A percentile compares a stretch with the other conserved stretches of the same genome.
phyloP scores from a whole-genome alignment of 2,329 filamentous ascomycete species.

The Rosellinia necatrix region DNA sequence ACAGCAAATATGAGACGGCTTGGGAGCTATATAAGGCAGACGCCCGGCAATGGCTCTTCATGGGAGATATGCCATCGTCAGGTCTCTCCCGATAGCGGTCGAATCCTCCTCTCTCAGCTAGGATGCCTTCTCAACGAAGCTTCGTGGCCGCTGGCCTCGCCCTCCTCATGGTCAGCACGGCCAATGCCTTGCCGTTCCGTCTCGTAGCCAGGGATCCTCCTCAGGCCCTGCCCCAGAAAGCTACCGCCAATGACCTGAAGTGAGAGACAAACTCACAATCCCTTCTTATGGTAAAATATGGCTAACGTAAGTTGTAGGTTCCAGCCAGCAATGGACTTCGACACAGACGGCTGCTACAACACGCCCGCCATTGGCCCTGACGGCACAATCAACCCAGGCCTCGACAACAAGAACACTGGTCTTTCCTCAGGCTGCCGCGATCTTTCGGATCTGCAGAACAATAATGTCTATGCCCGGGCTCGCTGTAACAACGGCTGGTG shows the following conservation, averaged over 20 bases:
- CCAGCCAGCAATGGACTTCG: constrained; percentile 43
- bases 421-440: constrained; percentile 41
- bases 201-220: constrained; percentile 35
- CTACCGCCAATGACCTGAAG: constrained; percentile 36
- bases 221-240: constrained; percentile 34
- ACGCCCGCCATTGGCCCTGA: constrained; percentile 44
- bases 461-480: constrained; percentile 49
- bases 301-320: constrained; percentile 24
- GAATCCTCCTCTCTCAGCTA: constrained; percentile 12
- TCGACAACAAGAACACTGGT: constrained; percentile 38
- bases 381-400: constrained; percentile 41
- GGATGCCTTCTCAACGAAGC: constrained; percentile 33
- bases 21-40: constrained; percentile 11
- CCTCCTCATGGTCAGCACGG: constrained; percentile 29
- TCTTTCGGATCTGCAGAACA: constrained; percentile 42
- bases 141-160: constrained; percentile 32
- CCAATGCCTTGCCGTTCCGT: constrained; percentile 27
- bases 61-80: not conserved
- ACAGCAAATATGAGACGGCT: not conserved
- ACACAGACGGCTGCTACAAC: constrained; percentile 47
- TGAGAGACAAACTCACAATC: constrained; percentile 18
- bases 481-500: constrained; percentile 53
- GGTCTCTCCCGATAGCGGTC: not conserved
- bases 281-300: not conserved
- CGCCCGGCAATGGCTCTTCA: not conserved